Base-by-base conservation (phyloP, 352 stramenopile genomes). In the Sclerospora graminicola region DNA sequence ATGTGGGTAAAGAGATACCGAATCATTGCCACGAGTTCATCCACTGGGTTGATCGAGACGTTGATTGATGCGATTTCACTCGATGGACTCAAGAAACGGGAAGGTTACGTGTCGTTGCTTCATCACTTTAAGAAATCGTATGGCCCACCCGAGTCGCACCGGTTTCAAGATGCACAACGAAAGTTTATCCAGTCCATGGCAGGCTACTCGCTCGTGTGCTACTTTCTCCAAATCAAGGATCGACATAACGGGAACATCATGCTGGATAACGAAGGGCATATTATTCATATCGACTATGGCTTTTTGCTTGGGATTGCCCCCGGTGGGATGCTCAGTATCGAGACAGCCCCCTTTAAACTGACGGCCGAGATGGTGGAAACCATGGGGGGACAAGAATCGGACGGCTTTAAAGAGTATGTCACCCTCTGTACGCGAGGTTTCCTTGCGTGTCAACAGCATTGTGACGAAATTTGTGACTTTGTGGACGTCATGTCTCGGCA, bases 281-380 rank as follows among this genome's bases (percentile, higher is more conserved):
- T 99, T 8, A 96, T 99, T 51, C 95, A 99, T 67, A 99, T 99
- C 52, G 97, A 99, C 64, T 99, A 98, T 73, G 97, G 97, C 6
- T 99, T 99, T 63, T 70, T 99, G 29, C 88, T 99, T 43, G 95
- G 95, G 18, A 98, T 98, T 73, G 96, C 93, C 23, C 96, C 96
- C 1, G 97, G 96, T 51, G 95, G 97, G 47, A 98, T 97, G 69
- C 98, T 98, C 41, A 97, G 81, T 36, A 96, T 99, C 46, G 97
- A 99, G 68, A 97, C 91, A 27, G 96, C 96, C 35, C 96, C 97
- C 18, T 99, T 99, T 82, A 99, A 99, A 60, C 71, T 99, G 5
- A 99, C 96, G n/a, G 76, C 79, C 30, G 97, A 99, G 49, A 98
- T 99, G 77, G 92, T 99, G 8, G 89, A 98, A 45, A 94, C 97